These are phyloP conservation scores for Aspergillus ruber DNA, from an alignment of 2,329 filamentous ascomycete genomes.

Conservation along the genomic window DNA sequence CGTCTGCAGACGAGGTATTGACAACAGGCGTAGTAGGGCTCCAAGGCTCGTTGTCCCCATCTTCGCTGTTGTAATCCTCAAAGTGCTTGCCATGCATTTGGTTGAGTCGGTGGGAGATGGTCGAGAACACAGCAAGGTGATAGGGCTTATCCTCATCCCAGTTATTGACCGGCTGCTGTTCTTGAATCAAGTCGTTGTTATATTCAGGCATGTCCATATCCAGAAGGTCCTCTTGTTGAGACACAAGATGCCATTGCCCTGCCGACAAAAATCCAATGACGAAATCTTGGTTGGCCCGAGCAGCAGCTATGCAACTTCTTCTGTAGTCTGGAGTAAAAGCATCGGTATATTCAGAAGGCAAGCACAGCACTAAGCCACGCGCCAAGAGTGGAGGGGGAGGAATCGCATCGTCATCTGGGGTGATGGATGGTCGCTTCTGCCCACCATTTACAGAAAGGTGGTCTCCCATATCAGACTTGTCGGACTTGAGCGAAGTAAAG, in stretches of 20 bases:
- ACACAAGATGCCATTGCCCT: constrained; percentile 31
- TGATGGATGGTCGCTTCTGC: constrained; percentile 2
- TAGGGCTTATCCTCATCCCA: not conserved
- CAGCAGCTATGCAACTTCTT: constrained; percentile 30
- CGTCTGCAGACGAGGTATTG: not conserved
- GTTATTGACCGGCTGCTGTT: not conserved
- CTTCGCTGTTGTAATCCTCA: not conserved
- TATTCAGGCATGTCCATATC: constrained; percentile 12
- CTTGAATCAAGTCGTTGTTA: not conserved
- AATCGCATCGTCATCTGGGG: constrained; percentile 15
- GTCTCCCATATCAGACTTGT: constrained; percentile 6
- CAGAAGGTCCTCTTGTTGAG: constrained; percentile 22
- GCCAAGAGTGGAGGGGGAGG: constrained; percentile 29
- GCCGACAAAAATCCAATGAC: constrained; percentile 31
- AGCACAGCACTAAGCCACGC: constrained; percentile 30
- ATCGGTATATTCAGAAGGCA: constrained; percentile 25
- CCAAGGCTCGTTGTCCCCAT: constrained; percentile 6
- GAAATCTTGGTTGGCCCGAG: constrained; percentile 35
- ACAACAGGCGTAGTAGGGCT: not conserved
- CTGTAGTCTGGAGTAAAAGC: constrained; percentile 30
- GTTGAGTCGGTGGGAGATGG: constrained; percentile 9
- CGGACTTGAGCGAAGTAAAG: constrained; percentile 5
- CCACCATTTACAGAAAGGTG: not conserved
- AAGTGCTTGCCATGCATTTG: constrained; percentile 9
- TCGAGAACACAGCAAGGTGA: constrained; percentile 12